Conservation (phyloP, 371 early-diverging fungal species). For the Lichtheimia ramosa region DNA sequence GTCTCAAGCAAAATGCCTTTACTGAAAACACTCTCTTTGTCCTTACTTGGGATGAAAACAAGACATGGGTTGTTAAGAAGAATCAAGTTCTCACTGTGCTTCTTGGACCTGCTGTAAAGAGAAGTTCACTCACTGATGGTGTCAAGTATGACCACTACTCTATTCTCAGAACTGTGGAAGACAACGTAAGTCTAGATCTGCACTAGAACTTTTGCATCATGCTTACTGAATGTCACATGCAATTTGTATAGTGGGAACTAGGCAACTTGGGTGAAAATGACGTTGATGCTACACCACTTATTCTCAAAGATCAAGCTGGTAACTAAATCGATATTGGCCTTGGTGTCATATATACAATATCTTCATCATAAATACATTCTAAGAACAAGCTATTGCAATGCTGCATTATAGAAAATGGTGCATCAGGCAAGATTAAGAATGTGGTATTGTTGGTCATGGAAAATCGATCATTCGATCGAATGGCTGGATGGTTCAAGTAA, state of each 20-base stretch:
- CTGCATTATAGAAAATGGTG: slow-evolving; percentile 15
- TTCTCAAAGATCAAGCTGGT: slow-evolving; percentile 11
- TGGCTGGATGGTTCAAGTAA: slow-evolving; percentile 33
- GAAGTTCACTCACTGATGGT: slow-evolving; percentile 30
- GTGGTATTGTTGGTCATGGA: slow-evolving; percentile 37
- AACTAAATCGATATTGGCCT: neutral
- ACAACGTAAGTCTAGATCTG: slow-evolving; percentile 26
- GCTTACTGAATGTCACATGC: neutral
- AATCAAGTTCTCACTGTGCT: slow-evolving; percentile 33
- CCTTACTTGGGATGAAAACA: slow-evolving; percentile 55
- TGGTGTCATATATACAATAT: neutral
- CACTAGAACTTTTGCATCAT: neutral
- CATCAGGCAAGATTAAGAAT: slow-evolving; percentile 32
- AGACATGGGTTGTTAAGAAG: slow-evolving; percentile 14
- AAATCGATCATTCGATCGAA: slow-evolving; percentile 38
- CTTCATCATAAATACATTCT: neutral
- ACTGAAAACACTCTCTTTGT: slow-evolving; percentile 52
- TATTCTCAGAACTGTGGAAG: slow-evolving; percentile 52
- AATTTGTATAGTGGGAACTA: slow-evolving; percentile 20
- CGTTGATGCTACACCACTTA: slow-evolving; percentile 16
- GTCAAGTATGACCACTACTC: slow-evolving; percentile 62
- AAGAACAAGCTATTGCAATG: neutral
- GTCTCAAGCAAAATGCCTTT: slow-evolving; percentile 37
- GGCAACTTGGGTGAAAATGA: slow-evolving; percentile 25
- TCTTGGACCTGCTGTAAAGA: slow-evolving; percentile 29